Base-by-base conservation (phyloP, 768 basidiomycete genomes). In the Leccinum uliginosum region DNA sequence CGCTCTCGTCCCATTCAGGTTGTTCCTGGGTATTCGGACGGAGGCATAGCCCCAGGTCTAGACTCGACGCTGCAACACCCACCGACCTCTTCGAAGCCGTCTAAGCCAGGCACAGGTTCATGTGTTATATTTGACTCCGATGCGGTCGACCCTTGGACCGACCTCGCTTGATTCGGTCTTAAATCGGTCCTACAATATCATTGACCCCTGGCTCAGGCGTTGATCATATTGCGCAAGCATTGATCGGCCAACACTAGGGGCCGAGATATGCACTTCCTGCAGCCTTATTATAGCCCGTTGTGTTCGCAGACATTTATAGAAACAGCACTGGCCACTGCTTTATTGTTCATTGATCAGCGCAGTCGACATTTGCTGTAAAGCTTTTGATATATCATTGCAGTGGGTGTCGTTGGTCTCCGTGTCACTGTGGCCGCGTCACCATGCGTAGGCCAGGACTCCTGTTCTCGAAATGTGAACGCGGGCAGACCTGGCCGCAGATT, bases 221-320 rank as follows among this genome's bases (percentile, higher is more conserved):
- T 43, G 40, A 43, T 19, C 40, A 12, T 11, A n/a, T 7, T 9
- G n/a, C n/a, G 17, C 38, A 40, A 43, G 19, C 40, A 19, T 12
- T 40, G 40, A 19, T 32, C 12, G 17, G 30, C 55, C 43, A 53
- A 46, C 21, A 12, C 35, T 45, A 65, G 59, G 63, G 27, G 62
- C 63, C 56, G 56, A 54, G 49, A 47, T 40, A 30, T 50, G 23
- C 43, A 17, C 43, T 23, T 43, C 27, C 17, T 45, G 49, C n/a
- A n/a, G n/a, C n/a, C 35, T 38, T 48, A 32, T 50, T 51, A 32
- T 23, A 35, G 1, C 17, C 51, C 61, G 49, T 32, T n/a, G 21
- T 32, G 27, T 23, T n/a, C 57, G 57, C 44, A 58, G 5, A 55
- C 47, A 11, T 19, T 19, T 43, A 19, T 19, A 43, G 40, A 10